These are phyloP conservation scores for Colletotrichum coccodes DNA, from an alignment of 2,329 filamentous ascomycete genomes.

Conservation along the genomic window DNA sequence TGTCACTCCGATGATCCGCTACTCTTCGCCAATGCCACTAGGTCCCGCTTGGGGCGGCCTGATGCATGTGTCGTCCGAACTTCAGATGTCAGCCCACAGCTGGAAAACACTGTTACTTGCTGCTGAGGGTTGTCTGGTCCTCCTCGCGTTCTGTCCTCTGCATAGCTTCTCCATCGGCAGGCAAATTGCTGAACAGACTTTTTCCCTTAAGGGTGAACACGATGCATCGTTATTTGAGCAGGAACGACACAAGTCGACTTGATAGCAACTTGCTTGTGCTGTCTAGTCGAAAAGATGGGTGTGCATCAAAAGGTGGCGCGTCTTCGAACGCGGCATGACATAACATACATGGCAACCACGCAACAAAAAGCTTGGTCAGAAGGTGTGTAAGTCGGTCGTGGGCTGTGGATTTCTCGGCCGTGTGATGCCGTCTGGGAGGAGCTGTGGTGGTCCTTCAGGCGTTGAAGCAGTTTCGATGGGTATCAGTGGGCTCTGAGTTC, in stretches of 20 bases:
- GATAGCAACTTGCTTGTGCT: not conserved
- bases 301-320: not conserved
- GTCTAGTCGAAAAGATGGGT: not conserved
- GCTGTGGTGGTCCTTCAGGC: not conserved
- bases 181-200: not conserved
- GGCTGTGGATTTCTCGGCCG: not conserved
- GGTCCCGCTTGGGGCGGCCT: not conserved
- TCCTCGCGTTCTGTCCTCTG: not conserved
- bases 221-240: not conserved
- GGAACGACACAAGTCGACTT: not conserved
- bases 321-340: not conserved
- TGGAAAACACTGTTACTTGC: not conserved
- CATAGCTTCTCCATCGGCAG: not conserved
- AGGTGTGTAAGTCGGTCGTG: not conserved
- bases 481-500: not conserved
- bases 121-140: not conserved
- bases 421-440: not conserved
- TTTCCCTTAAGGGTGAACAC: not conserved
- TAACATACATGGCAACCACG: not conserved
- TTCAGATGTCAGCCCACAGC: not conserved
- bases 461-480: not conserved
- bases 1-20: slow-evolving; percentile 13
- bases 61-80: slow-evolving; percentile 14
- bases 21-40: not conserved
- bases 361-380: not conserved